These are phyloP conservation scores for Pleurozium schreberi DNA, from an alignment of 225 moss, liverwort and hornwort species.

Conservation along the genomic window DNA sequence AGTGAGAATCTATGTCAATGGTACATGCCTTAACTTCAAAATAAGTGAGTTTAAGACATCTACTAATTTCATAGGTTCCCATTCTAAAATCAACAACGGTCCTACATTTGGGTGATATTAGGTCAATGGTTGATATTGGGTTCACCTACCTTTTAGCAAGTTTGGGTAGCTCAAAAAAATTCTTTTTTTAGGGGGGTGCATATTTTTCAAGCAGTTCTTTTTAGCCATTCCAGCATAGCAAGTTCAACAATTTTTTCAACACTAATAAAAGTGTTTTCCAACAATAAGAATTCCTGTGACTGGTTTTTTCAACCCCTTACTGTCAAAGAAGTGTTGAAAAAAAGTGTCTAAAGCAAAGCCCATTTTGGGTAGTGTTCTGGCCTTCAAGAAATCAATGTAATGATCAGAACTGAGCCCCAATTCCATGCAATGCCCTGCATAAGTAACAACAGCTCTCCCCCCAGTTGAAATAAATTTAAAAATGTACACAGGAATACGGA, in stretches of 20 bases:
- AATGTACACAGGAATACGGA: neutral
- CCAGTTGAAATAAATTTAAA: neutral
- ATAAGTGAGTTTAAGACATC: no score
- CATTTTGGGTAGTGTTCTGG: neutral
- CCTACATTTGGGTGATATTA: no score
- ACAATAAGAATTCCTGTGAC: neutral
- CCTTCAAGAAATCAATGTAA: neutral
- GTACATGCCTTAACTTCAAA: no score
- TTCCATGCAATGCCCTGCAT: no score
- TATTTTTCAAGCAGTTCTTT: neutral
- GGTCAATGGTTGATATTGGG: no score
- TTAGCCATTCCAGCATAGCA: neutral
- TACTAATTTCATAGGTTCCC: no score
- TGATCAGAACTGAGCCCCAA: no score
- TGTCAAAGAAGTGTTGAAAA: neutral
- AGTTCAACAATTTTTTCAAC: neutral
- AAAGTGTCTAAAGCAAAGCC: neutral
- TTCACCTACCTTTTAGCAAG: no score
- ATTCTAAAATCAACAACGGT: no score
- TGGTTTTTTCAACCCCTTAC: neutral
- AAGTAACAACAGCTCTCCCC: neutral
- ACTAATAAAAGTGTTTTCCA: neutral
- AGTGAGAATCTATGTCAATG: no score
- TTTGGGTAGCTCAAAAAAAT: neutral
- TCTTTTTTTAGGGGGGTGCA: fast-evolving